Conservation (phyloP, 805 yeast genomes). For the Ogataea zsoltii region DNA sequence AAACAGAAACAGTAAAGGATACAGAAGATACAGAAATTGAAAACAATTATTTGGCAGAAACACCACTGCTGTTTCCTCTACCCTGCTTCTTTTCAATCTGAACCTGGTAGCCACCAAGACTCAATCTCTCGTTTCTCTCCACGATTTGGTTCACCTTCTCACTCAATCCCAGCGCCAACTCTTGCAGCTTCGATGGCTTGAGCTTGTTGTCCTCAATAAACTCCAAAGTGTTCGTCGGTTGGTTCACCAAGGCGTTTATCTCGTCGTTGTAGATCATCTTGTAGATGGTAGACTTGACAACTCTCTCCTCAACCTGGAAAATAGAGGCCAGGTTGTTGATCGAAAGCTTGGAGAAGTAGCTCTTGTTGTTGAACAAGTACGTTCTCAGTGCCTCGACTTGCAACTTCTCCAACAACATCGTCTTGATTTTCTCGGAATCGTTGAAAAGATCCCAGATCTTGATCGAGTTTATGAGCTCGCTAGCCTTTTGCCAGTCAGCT, state of each 20-base stretch:
- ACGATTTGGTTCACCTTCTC: conserved; percentile 76
- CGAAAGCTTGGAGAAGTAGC: conserved; percentile 74
- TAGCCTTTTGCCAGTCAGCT: conserved; percentile 87
- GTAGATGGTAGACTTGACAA: conserved; percentile 63
- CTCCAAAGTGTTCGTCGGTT: conserved; percentile 58
- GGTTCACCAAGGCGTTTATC: conserved; percentile 72
- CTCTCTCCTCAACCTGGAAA: conserved; percentile 61
- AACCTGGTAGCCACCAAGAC: conserved; percentile 68
- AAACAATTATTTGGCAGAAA: not conserved
- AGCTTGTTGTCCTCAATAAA: conserved; percentile 64
- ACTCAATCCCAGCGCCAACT: conserved; percentile 78
- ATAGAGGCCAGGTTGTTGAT: conserved; percentile 60
- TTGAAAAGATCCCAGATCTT: conserved; percentile 86
- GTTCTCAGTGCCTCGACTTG: conserved; percentile 92
- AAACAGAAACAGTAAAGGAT: not conserved
- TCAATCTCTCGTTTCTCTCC: conserved; percentile 83
- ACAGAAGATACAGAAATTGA: not conserved
- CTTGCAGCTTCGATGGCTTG: conserved; percentile 83
- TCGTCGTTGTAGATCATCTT: conserved; percentile 80
- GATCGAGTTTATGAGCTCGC: conserved; percentile 68
- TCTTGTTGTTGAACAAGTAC: conserved; percentile 82
- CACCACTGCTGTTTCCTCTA: conserved; percentile 4
- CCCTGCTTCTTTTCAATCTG: conserved; percentile 29
- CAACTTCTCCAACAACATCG: conserved; percentile 73
- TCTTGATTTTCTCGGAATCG: conserved; percentile 63